Evolutionary conservation across 1,284 basidiomycete species (phyloP).

Genomic region (Ustilago hordei): DNA sequence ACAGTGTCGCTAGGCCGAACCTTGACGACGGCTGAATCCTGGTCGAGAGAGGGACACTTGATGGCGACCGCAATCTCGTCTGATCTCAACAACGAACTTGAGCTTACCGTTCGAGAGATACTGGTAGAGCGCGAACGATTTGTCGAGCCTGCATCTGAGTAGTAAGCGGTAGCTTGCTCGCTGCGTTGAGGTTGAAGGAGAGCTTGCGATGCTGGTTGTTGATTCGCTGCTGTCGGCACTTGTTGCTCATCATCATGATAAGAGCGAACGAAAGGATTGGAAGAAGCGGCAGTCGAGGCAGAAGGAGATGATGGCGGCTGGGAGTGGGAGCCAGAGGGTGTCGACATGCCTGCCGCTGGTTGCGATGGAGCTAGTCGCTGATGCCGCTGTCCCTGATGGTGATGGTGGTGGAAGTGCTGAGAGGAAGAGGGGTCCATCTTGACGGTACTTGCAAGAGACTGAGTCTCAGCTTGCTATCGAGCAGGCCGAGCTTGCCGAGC

Average conservation of each 20-base stretch:
- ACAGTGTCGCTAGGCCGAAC: constrained; percentile 27
- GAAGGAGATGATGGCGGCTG: constrained; percentile 31
- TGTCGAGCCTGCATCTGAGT: constrained; percentile 1
- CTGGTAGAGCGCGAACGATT: neutral
- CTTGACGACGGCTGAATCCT: constrained; percentile 35
- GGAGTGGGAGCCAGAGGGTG: constrained; percentile 22
- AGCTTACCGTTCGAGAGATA: constrained; percentile 14
- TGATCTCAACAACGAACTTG: neutral
- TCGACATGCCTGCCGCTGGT: constrained; percentile 20
- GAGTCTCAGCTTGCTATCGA: neutral
- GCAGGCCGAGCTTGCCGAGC: neutral
- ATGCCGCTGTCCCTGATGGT: constrained; percentile 21
- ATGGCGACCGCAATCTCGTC: constrained; percentile 34
- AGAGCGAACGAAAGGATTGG: constrained; percentile 31
- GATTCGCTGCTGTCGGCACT: constrained; percentile 2
- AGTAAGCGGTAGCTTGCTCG: neutral
- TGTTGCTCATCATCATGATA: constrained; percentile 19
- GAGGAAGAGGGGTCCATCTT: constrained; percentile 29
- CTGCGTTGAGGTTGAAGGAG: constrained; percentile 1
- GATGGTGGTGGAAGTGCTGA: constrained; percentile 24
- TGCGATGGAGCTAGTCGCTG: constrained; percentile 16
- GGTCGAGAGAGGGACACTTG: constrained; percentile 54
- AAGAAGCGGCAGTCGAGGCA: constrained; percentile 31
- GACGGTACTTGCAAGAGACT: neutral
- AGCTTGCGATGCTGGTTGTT: neutral